Percentiles rank a stretch among this genome's conserved stretches.
Evolutionary conservation across 768 basidiomycete species (phyloP).

Genomic region (Suillus fuscotomentosus): DNA sequence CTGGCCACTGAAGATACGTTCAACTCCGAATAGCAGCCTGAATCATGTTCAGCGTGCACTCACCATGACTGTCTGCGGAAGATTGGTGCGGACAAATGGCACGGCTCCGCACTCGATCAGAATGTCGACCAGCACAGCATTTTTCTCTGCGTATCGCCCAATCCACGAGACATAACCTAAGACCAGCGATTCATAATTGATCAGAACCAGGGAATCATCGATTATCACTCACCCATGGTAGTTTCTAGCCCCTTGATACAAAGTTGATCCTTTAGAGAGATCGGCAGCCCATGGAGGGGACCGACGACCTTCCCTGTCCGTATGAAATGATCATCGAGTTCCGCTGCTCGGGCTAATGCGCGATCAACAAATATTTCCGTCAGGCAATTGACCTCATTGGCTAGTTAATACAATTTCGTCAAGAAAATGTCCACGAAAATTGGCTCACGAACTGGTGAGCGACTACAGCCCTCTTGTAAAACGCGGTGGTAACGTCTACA

Average conservation of each 20-base stretch:
- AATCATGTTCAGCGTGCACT: conserved; percentile 4
- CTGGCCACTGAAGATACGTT: conserved; percentile 53
- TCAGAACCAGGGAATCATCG: neutral
- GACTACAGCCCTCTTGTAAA: conserved; percentile 73
- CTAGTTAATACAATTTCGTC: neutral
- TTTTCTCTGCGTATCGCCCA: conserved; percentile 53
- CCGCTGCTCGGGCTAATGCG: conserved; percentile 60
- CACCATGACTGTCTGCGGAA: conserved; percentile 80
- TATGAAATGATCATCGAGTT: conserved; percentile 62
- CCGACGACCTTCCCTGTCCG: conserved; percentile 66
- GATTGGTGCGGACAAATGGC: conserved; percentile 68
- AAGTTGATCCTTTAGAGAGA: conserved; percentile 76
- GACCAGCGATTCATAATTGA: neutral
- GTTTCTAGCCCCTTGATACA: conserved; percentile 67
- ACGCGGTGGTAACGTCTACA: conserved; percentile 71
- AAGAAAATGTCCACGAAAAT: neutral
- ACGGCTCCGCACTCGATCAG: conserved; percentile 67
- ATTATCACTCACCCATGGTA: conserved; percentile 42
- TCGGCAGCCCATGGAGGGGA: conserved; percentile 71
- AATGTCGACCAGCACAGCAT: conserved; percentile 64
- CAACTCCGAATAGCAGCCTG: neutral
- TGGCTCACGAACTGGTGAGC: conserved; percentile 71
- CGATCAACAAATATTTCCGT: conserved; percentile 80
- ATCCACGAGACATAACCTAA: conserved; percentile 68
- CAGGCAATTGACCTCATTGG: conserved; percentile 66